phyloP scores from a whole-genome alignment of 1,139 yeast species.

The Scheffersomyces segobiensis region DNA sequence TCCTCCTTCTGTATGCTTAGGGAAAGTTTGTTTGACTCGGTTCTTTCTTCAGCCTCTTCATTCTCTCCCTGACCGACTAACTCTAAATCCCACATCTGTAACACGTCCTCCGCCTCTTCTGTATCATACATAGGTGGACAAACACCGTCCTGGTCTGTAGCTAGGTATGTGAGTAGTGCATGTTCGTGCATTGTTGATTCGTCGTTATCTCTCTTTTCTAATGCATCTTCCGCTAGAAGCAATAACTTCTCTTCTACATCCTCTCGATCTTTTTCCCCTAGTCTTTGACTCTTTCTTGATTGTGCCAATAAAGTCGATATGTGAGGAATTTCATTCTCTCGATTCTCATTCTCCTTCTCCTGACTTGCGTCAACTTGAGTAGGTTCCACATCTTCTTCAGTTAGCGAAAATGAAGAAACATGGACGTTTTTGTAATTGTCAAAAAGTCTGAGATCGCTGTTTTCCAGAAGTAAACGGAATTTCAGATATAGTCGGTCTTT shows the following conservation, averaged over 20 bases:
- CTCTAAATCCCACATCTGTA: conserved; percentile 12
- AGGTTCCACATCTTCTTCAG: not conserved
- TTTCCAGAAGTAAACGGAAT: not conserved
- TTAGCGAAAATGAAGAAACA: not conserved
- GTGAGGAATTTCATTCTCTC: conserved; percentile 2
- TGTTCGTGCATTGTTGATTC: conserved; percentile 24
- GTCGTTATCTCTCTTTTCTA: conserved; percentile 19
- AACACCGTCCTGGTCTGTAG: conserved; percentile 6
- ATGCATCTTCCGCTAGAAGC: conserved; percentile 9
- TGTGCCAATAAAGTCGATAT: conserved; percentile 2
- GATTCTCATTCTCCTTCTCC: conserved; percentile 1
- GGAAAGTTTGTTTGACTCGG: not conserved
- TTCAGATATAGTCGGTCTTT: not conserved
- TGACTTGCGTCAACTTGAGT: not conserved
- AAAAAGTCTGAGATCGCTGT: not conserved
- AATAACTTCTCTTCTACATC: conserved; percentile 11
- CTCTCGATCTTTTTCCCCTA: conserved; percentile 6
- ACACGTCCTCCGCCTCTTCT: conserved; percentile 12
- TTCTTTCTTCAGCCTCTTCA: conserved; percentile 1
- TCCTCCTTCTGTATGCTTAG: not conserved
- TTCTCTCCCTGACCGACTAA: conserved; percentile 2
- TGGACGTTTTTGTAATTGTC: not conserved
- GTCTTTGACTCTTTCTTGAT: not conserved
- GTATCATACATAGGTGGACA: conserved; percentile 7
- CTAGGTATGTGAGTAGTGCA: conserved; percentile 14